A percentile compares a stretch with the other conserved stretches of the same genome.
phyloP scores from a whole-genome alignment of 352 stramenopile species.

The Phytophthora vignae region DNA sequence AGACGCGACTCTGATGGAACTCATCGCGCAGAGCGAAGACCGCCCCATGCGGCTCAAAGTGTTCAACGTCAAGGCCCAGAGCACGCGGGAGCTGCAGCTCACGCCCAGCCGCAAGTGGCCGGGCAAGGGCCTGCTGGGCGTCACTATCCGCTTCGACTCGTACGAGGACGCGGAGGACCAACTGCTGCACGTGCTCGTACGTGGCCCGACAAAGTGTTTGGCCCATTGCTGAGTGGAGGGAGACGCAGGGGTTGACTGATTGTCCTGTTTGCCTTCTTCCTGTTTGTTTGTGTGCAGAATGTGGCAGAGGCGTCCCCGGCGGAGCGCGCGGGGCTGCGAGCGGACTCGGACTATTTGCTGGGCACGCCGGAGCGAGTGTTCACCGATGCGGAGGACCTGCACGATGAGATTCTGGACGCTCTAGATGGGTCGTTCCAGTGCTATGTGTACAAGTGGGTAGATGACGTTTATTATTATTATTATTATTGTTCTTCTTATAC shows the following conservation, averaged over 20 bases:
- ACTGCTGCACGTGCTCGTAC: constrained; percentile 94
- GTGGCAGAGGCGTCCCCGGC: constrained; percentile 92
- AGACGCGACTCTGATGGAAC: constrained; percentile 92
- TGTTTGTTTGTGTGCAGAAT: constrained; percentile 42
- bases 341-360: constrained; percentile 95
- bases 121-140: constrained; percentile 95
- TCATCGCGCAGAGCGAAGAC: constrained; percentile 91
- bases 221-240: too few species aligned
- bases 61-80: constrained; percentile 87
- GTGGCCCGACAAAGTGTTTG: constrained; percentile 5
- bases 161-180: constrained; percentile 96
- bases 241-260: too few species aligned
- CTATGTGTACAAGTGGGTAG: constrained; percentile 96
- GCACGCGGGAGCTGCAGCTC: constrained; percentile 78
- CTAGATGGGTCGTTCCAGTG: constrained; percentile 95
- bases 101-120: constrained; percentile 93
- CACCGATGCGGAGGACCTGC: constrained; percentile 85
- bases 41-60: constrained; percentile 72
- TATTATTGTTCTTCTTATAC: background rate
- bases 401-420: constrained; percentile 91
- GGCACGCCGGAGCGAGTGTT: constrained; percentile 93
- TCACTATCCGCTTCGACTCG: constrained; percentile 98
- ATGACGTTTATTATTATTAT: background rate
- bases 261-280: too few species aligned
- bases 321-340: constrained; percentile 87